Evolutionary conservation across 2,329 filamentous ascomycete species (phyloP), one percentile per base, ranked within the genome.

Genomic region (Penicillium palitans): DNA sequence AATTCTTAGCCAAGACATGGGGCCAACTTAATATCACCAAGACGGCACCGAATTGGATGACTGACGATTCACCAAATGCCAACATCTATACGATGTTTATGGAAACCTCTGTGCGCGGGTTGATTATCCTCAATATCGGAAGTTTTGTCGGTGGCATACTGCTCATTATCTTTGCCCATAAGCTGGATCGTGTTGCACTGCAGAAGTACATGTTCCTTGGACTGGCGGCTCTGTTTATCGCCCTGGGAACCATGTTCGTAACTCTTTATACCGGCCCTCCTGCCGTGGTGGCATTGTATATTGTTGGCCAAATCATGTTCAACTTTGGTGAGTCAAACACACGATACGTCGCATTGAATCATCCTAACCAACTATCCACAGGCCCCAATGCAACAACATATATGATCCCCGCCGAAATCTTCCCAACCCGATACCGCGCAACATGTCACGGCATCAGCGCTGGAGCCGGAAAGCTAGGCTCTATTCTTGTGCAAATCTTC

Each of bases 391-490:
- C 72, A 61, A 76, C 76, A 37, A 78, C 73, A 7, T 76, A 76
- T 57, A 78, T 80, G 65, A 80, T 84, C 39, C 80, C 82, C n/a
- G 81, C 81, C 13, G 82, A 84, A 61, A 76, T 83, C 52, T 85
- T 84, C 61, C 83, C 83, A 4, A 84, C 82, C 0, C 75, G 79
- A 19, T 84, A 84, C 64, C 78, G 82, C 19, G 81, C 77, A 52
- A 81, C 80, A 1, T 81, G 79, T 59, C 80, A 84, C 65, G 83
- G 82, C 21, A 78, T 84, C 59, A 77, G 78, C 29, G 83, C 83
- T n/a, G 82, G 76, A 1, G 68, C 76, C 1, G 83, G 83, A 4
- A 84, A 84, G 65, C 68, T 84, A 0, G 82, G 82, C 19, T 81
- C 81, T 0, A 74, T 78, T 51, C 67, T 77, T 15, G 74, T 78